These are phyloP conservation scores for Penicillium cinerascens DNA, from an alignment of 495 filamentous ascomycete species.

Conservation along the genomic window DNA sequence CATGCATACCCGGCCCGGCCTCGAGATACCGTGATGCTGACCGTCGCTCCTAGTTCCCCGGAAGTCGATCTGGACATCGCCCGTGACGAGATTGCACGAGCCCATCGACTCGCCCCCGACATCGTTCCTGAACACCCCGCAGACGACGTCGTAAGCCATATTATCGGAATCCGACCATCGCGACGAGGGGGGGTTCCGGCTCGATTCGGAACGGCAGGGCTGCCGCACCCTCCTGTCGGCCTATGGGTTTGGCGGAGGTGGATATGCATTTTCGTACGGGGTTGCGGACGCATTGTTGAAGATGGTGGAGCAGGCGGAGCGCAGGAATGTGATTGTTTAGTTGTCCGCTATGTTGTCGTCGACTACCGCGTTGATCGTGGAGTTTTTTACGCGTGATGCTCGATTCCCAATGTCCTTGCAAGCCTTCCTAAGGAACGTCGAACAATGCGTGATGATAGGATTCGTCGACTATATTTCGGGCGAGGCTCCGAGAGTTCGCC, in stretches of 20 bases:
- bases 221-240: constrained; percentile 33
- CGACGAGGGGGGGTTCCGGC: constrained; percentile 36
- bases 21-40: neutral
- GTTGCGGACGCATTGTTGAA: constrained; percentile 37
- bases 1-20: neutral
- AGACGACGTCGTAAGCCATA: constrained; percentile 30
- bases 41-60: constrained; percentile 21
- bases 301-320: constrained; percentile 39
- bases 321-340: constrained; percentile 29
- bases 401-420: no score
- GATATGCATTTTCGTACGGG: constrained; percentile 45
- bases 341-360: neutral
- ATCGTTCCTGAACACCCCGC: constrained; percentile 36
- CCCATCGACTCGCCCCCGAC: constrained; percentile 38
- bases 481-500: neutral
- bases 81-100: constrained; percentile 40
- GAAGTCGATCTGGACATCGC: constrained; percentile 39
- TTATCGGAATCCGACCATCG: constrained; percentile 42
- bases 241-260: constrained; percentile 44
- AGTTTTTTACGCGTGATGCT: no score
- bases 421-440: no score
- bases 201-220: constrained; percentile 32
- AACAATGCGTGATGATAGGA: no score
- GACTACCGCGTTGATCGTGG: neutral
- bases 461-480: neutral